Base-by-base conservation (phyloP, 768 basidiomycete genomes). In the Fibroporia radiculosa region DNA sequence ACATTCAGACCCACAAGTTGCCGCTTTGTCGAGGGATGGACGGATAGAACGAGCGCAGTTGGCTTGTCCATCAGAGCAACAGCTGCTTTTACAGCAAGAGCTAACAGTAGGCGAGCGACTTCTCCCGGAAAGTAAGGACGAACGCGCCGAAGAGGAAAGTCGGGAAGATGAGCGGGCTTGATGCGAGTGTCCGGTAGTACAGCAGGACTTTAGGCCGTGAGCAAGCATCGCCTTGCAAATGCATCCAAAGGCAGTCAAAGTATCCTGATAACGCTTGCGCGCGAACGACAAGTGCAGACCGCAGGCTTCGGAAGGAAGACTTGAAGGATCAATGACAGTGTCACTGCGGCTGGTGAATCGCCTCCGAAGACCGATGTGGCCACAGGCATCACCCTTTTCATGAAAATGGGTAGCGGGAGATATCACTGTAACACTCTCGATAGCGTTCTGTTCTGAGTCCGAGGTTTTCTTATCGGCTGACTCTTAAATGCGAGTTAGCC, bases 191-290 rank as follows among this genome's bases (percentile, higher is more conserved):
- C 33, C 33, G 22, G 45, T 42, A 16, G 52, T 43, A 44, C 59
- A 61, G 49, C 59, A 61, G 3, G 57, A 55, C 34, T 50, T 51
- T 10, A 61, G 45, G 18, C 59, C 59, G 16, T 54, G 56, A 1
- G 56, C 56, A 12, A 61, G 51, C 35, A 61, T 43, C 1, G 57
- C 59, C 44, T 45, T 51, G 56, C 59, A 61, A 28, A 61, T 44
- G 45, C 59, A 61, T 3, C 59, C 59, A 42, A 61, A 61, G 6
- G 57, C 56, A 2, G 57, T 43, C 11, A 61, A 53, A 7, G 59
- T 61, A 32, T 57, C 56, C 31, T 52, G 55, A 42, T 61, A 53
- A 40, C 57, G 56, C 41, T 39, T 55, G 18, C 45, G 57, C 7
- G 56, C 59, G 26, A 57, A 45, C 1, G 52, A 50, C 42, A 41